Evolutionary conservation across 345 rosid species (phyloP).

Genomic region (Rhodomyrtus tomentosa): DNA sequence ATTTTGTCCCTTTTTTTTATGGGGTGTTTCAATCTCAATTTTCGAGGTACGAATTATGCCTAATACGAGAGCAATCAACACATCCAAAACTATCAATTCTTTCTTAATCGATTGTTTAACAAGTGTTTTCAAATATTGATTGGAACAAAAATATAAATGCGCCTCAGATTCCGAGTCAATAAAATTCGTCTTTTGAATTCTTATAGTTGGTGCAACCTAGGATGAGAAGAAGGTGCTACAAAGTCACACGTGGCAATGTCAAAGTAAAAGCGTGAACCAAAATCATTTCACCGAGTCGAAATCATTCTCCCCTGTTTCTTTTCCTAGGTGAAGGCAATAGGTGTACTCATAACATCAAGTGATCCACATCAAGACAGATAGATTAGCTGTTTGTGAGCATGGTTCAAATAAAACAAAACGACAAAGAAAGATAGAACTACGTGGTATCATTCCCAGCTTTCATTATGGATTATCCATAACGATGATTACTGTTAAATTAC

Average conservation of each 20-base stretch:
- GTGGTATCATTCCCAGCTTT: not conserved
- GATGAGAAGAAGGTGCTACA: not conserved
- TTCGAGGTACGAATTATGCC: not conserved
- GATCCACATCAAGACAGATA: not conserved
- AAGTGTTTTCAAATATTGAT: not conserved
- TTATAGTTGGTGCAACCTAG: not conserved
- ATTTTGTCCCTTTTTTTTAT: not conserved
- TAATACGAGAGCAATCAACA: not conserved
- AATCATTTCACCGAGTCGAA: not conserved
- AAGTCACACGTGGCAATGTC: not conserved
- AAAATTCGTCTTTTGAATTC: not conserved
- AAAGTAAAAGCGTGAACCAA: not conserved
- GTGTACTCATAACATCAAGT: not conserved
- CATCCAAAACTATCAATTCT: not conserved
- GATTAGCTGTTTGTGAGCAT: not conserved
- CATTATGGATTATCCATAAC: not conserved
- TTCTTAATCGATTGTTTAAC: not conserved
- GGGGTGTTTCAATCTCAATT: not conserved
- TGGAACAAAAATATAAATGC: not conserved
- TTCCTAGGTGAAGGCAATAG: not conserved
- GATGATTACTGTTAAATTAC: not conserved
- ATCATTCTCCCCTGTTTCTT: not conserved
- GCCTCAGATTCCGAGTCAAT: not conserved
- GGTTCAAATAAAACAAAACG: not conserved
- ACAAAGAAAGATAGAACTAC: not conserved